phyloP scores from a whole-genome alignment of 2,329 filamentous ascomycete species.

The Aspergillus sojae region DNA sequence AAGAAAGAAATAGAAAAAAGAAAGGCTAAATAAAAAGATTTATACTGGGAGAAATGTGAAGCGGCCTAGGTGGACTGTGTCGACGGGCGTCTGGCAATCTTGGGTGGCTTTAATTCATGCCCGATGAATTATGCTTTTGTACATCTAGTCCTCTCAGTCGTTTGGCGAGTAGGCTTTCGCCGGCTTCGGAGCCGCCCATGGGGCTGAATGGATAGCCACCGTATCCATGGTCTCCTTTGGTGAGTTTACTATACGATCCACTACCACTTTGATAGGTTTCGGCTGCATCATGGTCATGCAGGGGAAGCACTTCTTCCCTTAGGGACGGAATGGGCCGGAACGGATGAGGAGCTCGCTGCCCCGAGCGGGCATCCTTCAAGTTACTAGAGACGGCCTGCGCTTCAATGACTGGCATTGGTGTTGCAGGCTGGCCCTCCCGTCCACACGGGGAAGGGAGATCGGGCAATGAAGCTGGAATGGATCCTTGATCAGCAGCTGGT shows the following conservation, averaged over 20 bases:
- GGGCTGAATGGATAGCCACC: conserved; percentile 57
- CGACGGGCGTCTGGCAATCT: neutral
- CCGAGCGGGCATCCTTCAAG: neutral
- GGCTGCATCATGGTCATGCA: conserved; percentile 20
- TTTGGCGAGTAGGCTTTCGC: conserved; percentile 71
- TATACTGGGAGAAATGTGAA: neutral
- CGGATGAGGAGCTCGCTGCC: conserved; percentile 17
- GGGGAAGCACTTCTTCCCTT: conserved; percentile 26
- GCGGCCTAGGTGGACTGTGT: neutral
- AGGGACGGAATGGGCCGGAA: conserved; percentile 23
- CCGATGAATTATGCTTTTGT: conserved; percentile 30
- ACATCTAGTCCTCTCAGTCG: conserved; percentile 66
- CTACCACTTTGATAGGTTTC: conserved; percentile 34
- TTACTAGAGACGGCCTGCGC: neutral
- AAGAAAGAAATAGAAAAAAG: neutral
- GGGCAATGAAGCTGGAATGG: conserved; percentile 15
- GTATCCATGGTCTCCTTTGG: conserved; percentile 65
- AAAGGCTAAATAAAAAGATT: neutral
- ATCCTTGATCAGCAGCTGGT: conserved; percentile 56
- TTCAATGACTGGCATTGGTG: neutral
- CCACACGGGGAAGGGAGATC: conserved; percentile 12
- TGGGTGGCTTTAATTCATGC: neutral
- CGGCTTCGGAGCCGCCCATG: conserved; percentile 46
- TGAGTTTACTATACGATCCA: conserved; percentile 67
- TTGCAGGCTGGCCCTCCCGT: neutral